These are phyloP conservation scores for Sclerotiophoma versabilis DNA, from an alignment of 2,329 filamentous ascomycete genomes.

Conservation along the genomic window DNA sequence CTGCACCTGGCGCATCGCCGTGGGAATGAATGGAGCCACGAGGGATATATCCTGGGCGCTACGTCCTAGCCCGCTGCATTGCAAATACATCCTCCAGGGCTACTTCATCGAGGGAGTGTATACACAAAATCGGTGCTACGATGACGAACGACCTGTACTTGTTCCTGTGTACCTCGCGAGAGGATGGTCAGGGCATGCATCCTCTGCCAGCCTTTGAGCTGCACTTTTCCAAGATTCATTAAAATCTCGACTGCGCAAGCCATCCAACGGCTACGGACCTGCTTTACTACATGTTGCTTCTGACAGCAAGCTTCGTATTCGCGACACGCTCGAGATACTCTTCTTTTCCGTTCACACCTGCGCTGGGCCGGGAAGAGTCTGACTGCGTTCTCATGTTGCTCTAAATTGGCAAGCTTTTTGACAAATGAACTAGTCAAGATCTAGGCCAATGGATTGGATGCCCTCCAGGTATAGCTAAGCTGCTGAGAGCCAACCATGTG, in stretches of 20 bases:
- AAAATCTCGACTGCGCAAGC: neutral
- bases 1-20: neutral
- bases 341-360: too few species aligned
- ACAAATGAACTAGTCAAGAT: neutral
- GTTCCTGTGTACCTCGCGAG: neutral
- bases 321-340: neutral
- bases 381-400: neutral
- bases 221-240: neutral
- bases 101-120: neutral
- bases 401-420: neutral
- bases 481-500: constrained; percentile 6
- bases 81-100: neutral
- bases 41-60: neutral
- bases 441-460: neutral
- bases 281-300: neutral
- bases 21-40: neutral
- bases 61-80: neutral
- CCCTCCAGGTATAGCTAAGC: neutral
- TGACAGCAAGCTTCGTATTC: neutral
- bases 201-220: neutral
- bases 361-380: too few species aligned
- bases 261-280: neutral
- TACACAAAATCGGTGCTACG: neutral
- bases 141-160: neutral
- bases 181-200: neutral